Base-by-base conservation (phyloP, 169 alveolate species). In the Cryptosporidium sp. region DNA sequence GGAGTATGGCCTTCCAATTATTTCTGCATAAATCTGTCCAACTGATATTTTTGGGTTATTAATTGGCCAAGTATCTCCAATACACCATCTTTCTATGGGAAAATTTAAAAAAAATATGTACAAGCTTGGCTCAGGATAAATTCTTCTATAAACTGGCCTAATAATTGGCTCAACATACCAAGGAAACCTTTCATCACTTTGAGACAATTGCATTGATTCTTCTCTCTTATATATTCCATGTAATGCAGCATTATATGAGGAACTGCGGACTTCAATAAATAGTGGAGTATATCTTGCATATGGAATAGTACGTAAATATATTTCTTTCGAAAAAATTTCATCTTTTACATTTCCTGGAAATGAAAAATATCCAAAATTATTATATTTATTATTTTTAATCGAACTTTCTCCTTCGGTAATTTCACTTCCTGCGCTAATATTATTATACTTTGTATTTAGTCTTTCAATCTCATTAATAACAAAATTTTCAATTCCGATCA, bases 41-140 rank as follows among this genome's bases (percentile, higher is more conserved):
- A 51, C 68, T 26, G 35, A 21, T 42, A 26, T 45, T 67, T 80
- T 80, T 62, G 89, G 89, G 35, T 80, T 80, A 4, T 37, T 48
- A 42, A 80, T 80, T 21, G 89, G 89, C 89, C 89, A 80, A 6
- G 89, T 62, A 48, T 80, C 89, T 2, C 89, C 89, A 21, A 80
- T 80, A 18, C 89, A 80, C 89, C 89, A 80, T 39, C 42, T 80
- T 67, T 80, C 89, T 26, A 80, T 60, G 9, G 89, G 89, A 0
- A 45, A 65, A 45, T 60, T 80, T 7, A 80, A 37, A 62, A 80
- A 80, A 62, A 80, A 80, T 12, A 80, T 65, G 37, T 42, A 80
- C 21, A 80, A 26, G 35, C n/a, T 80, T 14, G 89, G 89, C 8
- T 80, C 75, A 26, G 89, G 39, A 45, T 61, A 80, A 44, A 80